Evolutionary conservation across 179 eudicot genomes (phyloP).

Genomic region (Heliamphora pulchella): DNA sequence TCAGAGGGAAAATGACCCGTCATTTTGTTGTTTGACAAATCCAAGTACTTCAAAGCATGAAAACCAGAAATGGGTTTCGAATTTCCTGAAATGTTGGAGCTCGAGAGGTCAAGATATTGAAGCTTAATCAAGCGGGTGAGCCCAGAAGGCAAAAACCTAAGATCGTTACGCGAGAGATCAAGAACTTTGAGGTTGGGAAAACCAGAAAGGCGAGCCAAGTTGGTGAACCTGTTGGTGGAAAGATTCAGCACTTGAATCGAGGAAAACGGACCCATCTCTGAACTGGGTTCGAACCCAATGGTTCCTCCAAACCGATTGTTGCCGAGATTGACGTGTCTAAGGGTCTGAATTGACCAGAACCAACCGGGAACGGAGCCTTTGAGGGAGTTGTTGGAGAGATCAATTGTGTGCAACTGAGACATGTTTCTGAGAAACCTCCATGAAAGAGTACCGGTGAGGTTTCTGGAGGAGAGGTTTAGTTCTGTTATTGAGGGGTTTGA

Average conservation of each 20-base stretch:
- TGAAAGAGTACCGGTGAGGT: constrained; percentile 58
- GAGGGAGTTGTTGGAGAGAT: constrained; percentile 66
- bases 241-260: constrained; percentile 38
- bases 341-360: constrained; percentile 38
- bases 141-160: constrained; percentile 41
- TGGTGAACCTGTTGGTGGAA: constrained; percentile 56
- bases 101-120: constrained; percentile 50
- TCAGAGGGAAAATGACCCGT: constrained; percentile 58
- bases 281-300: constrained; percentile 25
- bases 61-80: constrained; percentile 40
- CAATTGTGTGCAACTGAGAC: constrained; percentile 41
- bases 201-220: constrained; percentile 36
- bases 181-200: constrained; percentile 44
- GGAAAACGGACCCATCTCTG: constrained; percentile 19
- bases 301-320: constrained; percentile 61
- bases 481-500: constrained; percentile 30
- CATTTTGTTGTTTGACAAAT: constrained; percentile 55
- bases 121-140: constrained; percentile 41
- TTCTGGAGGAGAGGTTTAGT: constrained; percentile 47
- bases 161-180: constrained; percentile 58
- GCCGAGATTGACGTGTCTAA: constrained; percentile 45
- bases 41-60: constrained; percentile 35
- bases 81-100: constrained; percentile 53
- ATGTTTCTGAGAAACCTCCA: constrained; percentile 61
- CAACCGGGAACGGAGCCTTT: constrained; percentile 55